phyloP scores from a whole-genome alignment of 2,329 filamentous ascomycete species.

The Fusarium dlaminii region DNA sequence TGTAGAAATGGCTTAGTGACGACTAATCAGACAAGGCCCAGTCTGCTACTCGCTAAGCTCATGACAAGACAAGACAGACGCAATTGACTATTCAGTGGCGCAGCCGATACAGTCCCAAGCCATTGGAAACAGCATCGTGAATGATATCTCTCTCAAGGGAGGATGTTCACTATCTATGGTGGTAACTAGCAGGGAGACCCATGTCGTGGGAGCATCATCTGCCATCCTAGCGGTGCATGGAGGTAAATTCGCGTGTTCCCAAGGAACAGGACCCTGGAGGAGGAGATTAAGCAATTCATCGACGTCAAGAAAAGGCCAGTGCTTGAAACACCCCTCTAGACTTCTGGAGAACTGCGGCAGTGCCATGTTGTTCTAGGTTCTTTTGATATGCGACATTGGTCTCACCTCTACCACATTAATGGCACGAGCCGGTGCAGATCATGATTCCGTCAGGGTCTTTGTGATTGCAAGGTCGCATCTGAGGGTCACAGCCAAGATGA shows the following conservation, averaged over 20 bases:
- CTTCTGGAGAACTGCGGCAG: neutral
- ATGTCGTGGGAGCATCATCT: conserved; percentile 28
- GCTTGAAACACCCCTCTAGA: conserved; percentile 23
- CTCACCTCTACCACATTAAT: conserved; percentile 1
- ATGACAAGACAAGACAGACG: conserved; percentile 10
- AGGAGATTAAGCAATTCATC: conserved; percentile 19
- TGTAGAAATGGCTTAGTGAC: neutral
- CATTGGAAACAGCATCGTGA: conserved; percentile 37
- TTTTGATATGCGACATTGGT: neutral
- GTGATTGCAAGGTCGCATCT: conserved; percentile 19
- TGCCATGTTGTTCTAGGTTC: neutral
- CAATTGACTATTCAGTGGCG: conserved; percentile 15
- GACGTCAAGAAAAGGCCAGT: conserved; percentile 15
- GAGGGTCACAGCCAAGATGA: neutral
- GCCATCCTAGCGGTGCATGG: conserved; percentile 23
- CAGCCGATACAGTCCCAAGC: conserved; percentile 35
- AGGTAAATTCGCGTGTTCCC: conserved; percentile 16
- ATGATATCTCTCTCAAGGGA: conserved; percentile 23
- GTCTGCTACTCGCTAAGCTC: conserved; percentile 1
- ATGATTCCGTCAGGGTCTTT: conserved; percentile 1
- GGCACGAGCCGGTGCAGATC: conserved; percentile 15
- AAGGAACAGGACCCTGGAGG: conserved; percentile 22
- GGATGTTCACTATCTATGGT: conserved; percentile 18
- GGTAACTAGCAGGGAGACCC: conserved; percentile 33
- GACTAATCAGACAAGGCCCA: neutral